Conservation (phyloP, 2,329 filamentous ascomycete genomes). For the Ilyonectria destructans region DNA sequence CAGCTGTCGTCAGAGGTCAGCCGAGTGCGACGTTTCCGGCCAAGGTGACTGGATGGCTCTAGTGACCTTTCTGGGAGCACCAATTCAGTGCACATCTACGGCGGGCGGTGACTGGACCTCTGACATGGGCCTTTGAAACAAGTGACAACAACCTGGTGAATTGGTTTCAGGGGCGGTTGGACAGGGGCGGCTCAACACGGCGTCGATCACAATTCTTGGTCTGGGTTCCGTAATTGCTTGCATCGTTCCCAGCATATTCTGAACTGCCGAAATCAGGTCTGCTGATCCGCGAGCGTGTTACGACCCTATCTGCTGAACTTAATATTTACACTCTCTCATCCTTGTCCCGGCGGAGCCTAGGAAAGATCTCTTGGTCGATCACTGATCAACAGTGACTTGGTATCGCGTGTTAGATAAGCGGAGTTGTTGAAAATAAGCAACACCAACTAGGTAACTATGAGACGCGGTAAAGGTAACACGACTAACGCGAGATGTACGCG, state of each 20-base stretch:
- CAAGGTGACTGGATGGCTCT: slow-evolving; percentile 20
- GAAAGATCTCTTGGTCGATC: too few species aligned
- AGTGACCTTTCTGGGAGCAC: not conserved
- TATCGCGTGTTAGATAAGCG: too few species aligned
- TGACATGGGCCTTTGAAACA: slow-evolving; percentile 2
- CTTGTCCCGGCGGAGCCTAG: not conserved
- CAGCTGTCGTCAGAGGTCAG: slow-evolving; percentile 25
- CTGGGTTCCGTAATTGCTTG: not conserved
- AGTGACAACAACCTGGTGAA: not conserved
- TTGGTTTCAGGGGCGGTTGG: not conserved
- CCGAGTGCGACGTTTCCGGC: slow-evolving; percentile 18
- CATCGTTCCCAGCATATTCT: not conserved
- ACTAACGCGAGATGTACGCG: too few species aligned
- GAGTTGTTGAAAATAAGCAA: too few species aligned
- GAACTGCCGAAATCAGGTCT: not conserved
- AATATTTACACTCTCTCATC: not conserved
- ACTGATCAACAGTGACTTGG: too few species aligned
- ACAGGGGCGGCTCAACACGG: not conserved
- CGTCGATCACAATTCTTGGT: not conserved
- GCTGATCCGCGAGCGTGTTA: not conserved
- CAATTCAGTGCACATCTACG: not conserved
- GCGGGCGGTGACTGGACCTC: too few species aligned
- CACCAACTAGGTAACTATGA: too few species aligned
- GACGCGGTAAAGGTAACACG: too few species aligned
- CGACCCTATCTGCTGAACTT: not conserved